Base-by-base conservation (phyloP, 2,329 filamentous ascomycete genomes). In the Coniosporium tulheliwenetii region DNA sequence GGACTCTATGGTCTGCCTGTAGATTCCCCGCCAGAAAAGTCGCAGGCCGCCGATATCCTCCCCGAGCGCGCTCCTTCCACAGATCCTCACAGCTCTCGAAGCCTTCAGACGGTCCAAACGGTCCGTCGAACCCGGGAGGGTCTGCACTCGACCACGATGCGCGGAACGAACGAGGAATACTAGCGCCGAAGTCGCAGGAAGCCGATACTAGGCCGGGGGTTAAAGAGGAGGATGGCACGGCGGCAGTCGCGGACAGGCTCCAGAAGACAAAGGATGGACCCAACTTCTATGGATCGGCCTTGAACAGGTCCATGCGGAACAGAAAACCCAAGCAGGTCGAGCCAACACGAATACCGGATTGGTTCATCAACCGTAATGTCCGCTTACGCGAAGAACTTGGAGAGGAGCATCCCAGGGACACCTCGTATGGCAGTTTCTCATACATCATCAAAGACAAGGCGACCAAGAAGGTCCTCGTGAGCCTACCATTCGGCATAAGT, bases 281-380 rank as follows among this genome's bases (percentile, higher is more conserved):
- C 8, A 37, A 37, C 36, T 12, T 12, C 13, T 37, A 37, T 29
- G 36, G 36, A 15, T 37, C 36, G 16, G 13, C 14, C 12, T n/a
- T 37, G 14, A 19, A 19, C 5, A 37, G 36, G 8, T 37, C 36
- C 5, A 5, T 15, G 36, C 36, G 36, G 19, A 37, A 37, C 10
- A 15, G 16, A 37, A 12, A 19, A 8, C n/a, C 19, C 5, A 37
- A 29, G 19, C n/a, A 19, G 19, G 10, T 29, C 7, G 3, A n/a
- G 8, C 13, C 36, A 5, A 19, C 15, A 19, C 53, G 54, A 7
- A 45, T 60, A n/a, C 58, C 58, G 10, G 50, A 56, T 5, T 61
- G 58, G 58, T 61, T 61, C 40, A 39, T 61, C 37, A 48, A 50
- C 16, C 48, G 58, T 39, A 60, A 61, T 48, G 55, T 61, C 36